These are phyloP conservation scores for Saccharomyces eubayanus DNA, from an alignment of 805 yeast genomes.

Conservation along the genomic window DNA sequence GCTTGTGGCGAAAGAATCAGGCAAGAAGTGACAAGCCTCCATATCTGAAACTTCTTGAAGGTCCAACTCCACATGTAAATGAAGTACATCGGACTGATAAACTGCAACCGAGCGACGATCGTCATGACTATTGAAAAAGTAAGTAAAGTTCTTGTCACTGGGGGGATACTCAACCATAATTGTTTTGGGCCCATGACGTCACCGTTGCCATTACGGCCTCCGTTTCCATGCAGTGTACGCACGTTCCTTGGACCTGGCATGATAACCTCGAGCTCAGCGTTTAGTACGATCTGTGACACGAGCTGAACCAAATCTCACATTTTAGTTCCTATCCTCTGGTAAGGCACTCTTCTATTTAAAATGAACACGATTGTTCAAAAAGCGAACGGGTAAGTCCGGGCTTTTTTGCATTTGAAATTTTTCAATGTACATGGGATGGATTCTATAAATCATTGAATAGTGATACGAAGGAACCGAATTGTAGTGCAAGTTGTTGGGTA, in stretches of 20 bases:
- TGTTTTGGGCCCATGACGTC: constrained; percentile 3
- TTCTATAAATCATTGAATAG: background rate
- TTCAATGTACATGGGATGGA: background rate
- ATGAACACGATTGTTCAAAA: background rate
- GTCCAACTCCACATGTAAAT: constrained; percentile 15
- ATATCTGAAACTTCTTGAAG: constrained; percentile 16
- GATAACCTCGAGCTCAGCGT: background rate
- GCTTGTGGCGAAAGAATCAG: constrained; percentile 18
- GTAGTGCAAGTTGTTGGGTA: background rate
- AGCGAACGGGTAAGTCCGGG: background rate
- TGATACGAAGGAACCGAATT: background rate
- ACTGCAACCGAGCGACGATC: constrained; percentile 32
- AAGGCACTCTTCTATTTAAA: background rate
- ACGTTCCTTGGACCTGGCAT: background rate
- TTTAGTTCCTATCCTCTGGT: background rate
- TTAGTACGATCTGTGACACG: background rate
- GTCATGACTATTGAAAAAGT: constrained; percentile 40
- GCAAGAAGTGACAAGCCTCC: constrained; percentile 25
- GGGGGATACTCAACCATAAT: constrained; percentile 39
- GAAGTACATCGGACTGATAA: constrained; percentile 21
- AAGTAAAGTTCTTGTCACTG: constrained; percentile 51
- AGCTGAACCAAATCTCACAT: background rate
- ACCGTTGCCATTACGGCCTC: background rate
- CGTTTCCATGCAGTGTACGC: background rate
- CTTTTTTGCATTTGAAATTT: background rate